A percentile compares a stretch with the other conserved stretches of the same genome.
Conservation (phyloP, 257 asterid species). For the Avicennia marina region DNA sequence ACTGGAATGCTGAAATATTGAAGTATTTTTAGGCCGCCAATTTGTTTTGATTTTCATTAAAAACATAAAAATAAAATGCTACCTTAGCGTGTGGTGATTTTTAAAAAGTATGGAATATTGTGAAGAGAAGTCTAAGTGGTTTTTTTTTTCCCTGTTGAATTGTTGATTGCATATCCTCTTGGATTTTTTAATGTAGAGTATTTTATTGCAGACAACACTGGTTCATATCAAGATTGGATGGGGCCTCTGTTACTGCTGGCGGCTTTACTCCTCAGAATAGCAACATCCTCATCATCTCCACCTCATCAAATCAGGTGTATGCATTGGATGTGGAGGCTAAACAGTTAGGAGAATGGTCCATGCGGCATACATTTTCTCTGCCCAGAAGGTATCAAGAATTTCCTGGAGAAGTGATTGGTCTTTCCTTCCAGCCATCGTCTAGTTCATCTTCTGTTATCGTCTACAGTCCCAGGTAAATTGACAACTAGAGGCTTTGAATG, state of each 20-base stretch:
- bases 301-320: constrained; percentile 88
- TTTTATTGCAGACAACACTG: constrained; percentile 79
- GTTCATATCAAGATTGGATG: constrained; percentile 87
- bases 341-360: constrained; percentile 91
- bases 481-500: too few relatives aligned
- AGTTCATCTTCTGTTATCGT: constrained; percentile 69
- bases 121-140: too few relatives aligned
- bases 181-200: neutral
- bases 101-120: too few relatives aligned
- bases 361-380: constrained; percentile 59
- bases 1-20: too few relatives aligned
- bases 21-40: too few relatives aligned
- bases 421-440: constrained; percentile 74
- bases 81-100: too few relatives aligned
- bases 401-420: constrained; percentile 97
- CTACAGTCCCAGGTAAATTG: constrained; percentile 90
- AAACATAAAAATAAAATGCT: too few relatives aligned
- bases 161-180: too few relatives aligned
- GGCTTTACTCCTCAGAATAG: constrained; percentile 76
- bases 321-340: constrained; percentile 95
- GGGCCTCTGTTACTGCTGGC: constrained; percentile 88
- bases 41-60: too few relatives aligned
- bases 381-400: constrained; percentile 90
- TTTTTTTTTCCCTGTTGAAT: too few relatives aligned
- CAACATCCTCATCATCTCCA: constrained; percentile 70